Base-by-base conservation (phyloP, 2,329 filamentous ascomycete genomes). In the Paraconiothyrium brasiliense region DNA sequence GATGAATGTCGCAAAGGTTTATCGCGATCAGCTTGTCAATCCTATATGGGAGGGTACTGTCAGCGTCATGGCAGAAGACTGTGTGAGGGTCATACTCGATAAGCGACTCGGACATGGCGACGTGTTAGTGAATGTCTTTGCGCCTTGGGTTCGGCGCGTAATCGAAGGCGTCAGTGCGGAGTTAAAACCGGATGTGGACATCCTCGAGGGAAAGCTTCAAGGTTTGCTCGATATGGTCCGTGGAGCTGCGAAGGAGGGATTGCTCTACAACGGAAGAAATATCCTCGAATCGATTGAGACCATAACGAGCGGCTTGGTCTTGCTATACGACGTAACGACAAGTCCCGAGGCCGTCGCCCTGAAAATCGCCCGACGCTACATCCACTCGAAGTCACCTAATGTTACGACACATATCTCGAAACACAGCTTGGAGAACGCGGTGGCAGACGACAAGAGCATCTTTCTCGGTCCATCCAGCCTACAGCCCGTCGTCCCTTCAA, bases 21-120 rank as follows among this genome's bases (percentile, higher is more conserved):
- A 88, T 68, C 84, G 91, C 8, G 90, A 92, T 67, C 86, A 84
- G 1, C 78, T 82, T 8, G 90, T 92, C 2, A 78, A 87, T 54
- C 84, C 86, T 14, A 92, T 92, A 52, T 91, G 89, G 88, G 89
- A 91, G 75, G 89, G 90, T 0, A 92, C 90, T 0, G 91, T 89
- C 0, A 89, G 92, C 68, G 88, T 93, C 6, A 81, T 93, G 58
- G 86, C 87, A 4, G 82, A 82, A 43, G 84, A 86, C 64, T 75
- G 84, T 5, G 76, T 84, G 32, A 75, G 83, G 0, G 80, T 84
- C 3, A 63, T 83, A n/a, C 59, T 60, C 2, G 73, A 76, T 8
- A 80, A 79, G 59, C 67, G 76, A 0, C 41, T 74, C 13, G 71
- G 70, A 4, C 59, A 60, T 9, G 72, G 73, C 10, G 56, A 71